Evolutionary conservation across 2,329 filamentous ascomycete species (phyloP).

Genomic region (Cladosporium sp.): DNA sequence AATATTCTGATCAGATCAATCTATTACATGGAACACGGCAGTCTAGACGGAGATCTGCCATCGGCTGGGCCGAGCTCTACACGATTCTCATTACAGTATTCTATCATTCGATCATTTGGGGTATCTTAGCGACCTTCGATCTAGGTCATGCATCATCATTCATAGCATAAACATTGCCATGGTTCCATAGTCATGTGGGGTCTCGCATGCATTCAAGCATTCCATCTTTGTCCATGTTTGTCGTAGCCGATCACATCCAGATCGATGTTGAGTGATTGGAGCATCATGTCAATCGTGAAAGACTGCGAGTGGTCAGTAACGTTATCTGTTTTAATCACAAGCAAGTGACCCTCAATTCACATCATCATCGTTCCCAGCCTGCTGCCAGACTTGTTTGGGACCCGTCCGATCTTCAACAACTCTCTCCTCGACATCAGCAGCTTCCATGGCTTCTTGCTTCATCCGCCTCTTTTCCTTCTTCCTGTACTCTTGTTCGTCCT

Average conservation of each 20-base stretch:
- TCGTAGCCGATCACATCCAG: constrained; percentile 61
- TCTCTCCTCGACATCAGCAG: constrained; percentile 26
- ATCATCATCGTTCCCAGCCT: constrained; percentile 37
- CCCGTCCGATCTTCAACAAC: constrained; percentile 34
- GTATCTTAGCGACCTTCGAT: not conserved
- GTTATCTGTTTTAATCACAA: not conserved
- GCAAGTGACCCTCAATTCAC: constrained; percentile 22
- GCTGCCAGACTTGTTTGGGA: constrained; percentile 28
- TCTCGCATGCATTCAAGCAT: constrained; percentile 36
- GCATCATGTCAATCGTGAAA: constrained; percentile 68
- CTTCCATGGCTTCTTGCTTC: constrained; percentile 43
- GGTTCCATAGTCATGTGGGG: not conserved
- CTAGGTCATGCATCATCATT: not conserved
- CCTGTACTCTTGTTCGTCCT: constrained; percentile 41
- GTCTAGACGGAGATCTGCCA: too few species aligned
- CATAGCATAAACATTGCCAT: not conserved
- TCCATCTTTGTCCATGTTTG: constrained; percentile 54
- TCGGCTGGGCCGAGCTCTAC: too few species aligned
- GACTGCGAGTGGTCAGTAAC: constrained; percentile 41
- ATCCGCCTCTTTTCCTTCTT: constrained; percentile 48
- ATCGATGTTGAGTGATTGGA: constrained; percentile 61
- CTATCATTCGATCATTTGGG: not conserved
- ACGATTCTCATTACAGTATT: not conserved
- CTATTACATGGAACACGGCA: too few species aligned
- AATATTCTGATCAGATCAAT: too few species aligned